These are phyloP conservation scores for Castanea mollissima DNA, from an alignment of 306 rosid species.

Conservation along the genomic window DNA sequence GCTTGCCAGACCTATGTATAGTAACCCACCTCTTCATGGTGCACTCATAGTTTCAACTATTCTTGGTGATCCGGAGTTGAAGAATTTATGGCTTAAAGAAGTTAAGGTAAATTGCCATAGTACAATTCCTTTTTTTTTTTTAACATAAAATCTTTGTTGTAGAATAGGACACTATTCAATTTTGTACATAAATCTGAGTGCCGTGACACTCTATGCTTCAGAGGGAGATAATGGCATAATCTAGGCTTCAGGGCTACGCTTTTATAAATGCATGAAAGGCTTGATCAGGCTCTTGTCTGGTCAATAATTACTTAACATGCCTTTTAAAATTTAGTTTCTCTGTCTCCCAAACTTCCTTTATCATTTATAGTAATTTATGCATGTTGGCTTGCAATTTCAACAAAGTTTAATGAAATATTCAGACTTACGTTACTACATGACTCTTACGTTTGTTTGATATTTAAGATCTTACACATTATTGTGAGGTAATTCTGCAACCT, in stretches of 20 bases:
- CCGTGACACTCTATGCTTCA: not conserved
- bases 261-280: not conserved
- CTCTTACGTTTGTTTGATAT: not conserved
- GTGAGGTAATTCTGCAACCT: too few species aligned
- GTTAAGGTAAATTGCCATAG: slow-evolving; percentile 60
- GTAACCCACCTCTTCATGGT: slow-evolving; percentile 95
- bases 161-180: not conserved
- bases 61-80: slow-evolving; percentile 80
- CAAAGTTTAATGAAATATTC: not conserved
- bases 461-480: too few species aligned
- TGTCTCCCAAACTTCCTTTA: not conserved
- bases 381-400: not conserved
- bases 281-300: not conserved
- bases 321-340: not conserved
- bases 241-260: not conserved
- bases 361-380: not conserved
- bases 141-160: not conserved
- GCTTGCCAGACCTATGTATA: slow-evolving; percentile 95
- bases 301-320: not conserved
- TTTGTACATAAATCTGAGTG: not conserved
- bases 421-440: not conserved
- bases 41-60: slow-evolving; percentile 76
- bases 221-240: not conserved
- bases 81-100: slow-evolving; percentile 79
- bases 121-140: not conserved